phyloP scores from a whole-genome alignment of 768 basidiomycete genomes.

The Collybia nuda region DNA sequence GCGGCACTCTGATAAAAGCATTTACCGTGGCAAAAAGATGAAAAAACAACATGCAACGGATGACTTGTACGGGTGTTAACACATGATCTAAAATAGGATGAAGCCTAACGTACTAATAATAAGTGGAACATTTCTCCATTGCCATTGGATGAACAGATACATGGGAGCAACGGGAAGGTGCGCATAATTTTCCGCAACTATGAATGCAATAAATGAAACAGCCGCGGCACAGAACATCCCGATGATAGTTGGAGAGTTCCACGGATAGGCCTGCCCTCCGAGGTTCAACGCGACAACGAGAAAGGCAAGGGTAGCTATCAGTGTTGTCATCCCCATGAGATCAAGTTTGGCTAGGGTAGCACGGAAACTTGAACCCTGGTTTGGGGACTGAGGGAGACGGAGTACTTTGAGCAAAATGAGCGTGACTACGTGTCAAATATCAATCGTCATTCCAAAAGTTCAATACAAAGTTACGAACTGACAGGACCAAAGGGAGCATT shows the following conservation, averaged over 20 bases:
- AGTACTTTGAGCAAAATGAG: slow-evolving; percentile 17
- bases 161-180: slow-evolving; percentile 19
- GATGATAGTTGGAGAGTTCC: slow-evolving; percentile 23
- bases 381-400: slow-evolving; percentile 14
- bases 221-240: slow-evolving; percentile 19
- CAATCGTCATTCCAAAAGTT: not conserved
- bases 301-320: slow-evolving; percentile 19
- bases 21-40: slow-evolving; percentile 20
- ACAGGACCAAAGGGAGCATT: slow-evolving; percentile 23
- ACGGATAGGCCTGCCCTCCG: slow-evolving; percentile 22
- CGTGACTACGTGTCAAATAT: slow-evolving; percentile 13
- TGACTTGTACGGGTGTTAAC: slow-evolving; percentile 7
- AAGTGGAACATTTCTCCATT: slow-evolving; percentile 25
- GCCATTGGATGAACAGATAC: slow-evolving; percentile 20
- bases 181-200: slow-evolving; percentile 20
- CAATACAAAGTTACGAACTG: slow-evolving; percentile 11
- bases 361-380: slow-evolving; percentile 5
- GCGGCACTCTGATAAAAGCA: slow-evolving; percentile 1
- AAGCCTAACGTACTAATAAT: slow-evolving; percentile 15
- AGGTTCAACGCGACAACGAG: slow-evolving; percentile 23
- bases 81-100: not conserved
- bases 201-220: slow-evolving; percentile 16
- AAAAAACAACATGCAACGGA: slow-evolving; percentile 21
- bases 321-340: slow-evolving; percentile 20
- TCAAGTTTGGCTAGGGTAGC: slow-evolving; percentile 11